These are phyloP conservation scores for Kodamaea plutei DNA, from an alignment of 1,139 yeast species.

Conservation along the genomic window DNA sequence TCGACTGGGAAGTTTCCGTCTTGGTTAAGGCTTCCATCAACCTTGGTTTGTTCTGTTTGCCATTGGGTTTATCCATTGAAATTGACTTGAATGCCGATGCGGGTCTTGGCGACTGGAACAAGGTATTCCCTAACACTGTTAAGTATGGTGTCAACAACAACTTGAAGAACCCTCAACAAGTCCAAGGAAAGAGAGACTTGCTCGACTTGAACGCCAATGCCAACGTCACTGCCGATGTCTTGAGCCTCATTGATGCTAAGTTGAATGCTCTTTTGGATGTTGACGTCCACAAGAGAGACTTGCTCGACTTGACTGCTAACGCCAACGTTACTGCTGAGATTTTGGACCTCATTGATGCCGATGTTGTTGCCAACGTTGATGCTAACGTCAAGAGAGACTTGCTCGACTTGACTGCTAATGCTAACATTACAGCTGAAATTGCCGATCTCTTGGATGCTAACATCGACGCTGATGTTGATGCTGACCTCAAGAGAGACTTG, in stretches of 20 bases:
- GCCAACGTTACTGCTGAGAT: conserved; percentile 4
- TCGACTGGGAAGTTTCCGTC: conserved; percentile 26
- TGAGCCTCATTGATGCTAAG: conserved; percentile 4
- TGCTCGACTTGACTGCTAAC: conserved; percentile 6
- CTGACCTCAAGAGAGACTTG: neutral
- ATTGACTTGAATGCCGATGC: conserved; percentile 17
- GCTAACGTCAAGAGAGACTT: conserved; percentile 6
- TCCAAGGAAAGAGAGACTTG: conserved; percentile 8
- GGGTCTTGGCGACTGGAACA: conserved; percentile 14
- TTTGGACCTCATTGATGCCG: conserved; percentile 4
- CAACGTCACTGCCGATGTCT: conserved; percentile 3
- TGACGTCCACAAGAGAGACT: conserved; percentile 6
- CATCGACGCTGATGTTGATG: conserved; percentile 4
- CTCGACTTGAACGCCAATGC: conserved; percentile 5
- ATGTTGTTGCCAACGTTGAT: neutral
- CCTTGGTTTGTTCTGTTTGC: conserved; percentile 24
- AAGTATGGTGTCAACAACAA: conserved; percentile 13
- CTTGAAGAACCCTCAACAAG: conserved; percentile 6
- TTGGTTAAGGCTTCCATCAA: conserved; percentile 20
- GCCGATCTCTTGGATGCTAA: conserved; percentile 6
- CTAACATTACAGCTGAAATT: conserved; percentile 8
- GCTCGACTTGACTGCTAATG: conserved; percentile 6
- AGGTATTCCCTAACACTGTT: conserved; percentile 16
- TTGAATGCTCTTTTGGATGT: conserved; percentile 1
- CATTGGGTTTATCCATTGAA: conserved; percentile 23